Evolutionary conservation across 805 yeast species (phyloP).

Genomic region (Metschnikowia continentalis): DNA sequence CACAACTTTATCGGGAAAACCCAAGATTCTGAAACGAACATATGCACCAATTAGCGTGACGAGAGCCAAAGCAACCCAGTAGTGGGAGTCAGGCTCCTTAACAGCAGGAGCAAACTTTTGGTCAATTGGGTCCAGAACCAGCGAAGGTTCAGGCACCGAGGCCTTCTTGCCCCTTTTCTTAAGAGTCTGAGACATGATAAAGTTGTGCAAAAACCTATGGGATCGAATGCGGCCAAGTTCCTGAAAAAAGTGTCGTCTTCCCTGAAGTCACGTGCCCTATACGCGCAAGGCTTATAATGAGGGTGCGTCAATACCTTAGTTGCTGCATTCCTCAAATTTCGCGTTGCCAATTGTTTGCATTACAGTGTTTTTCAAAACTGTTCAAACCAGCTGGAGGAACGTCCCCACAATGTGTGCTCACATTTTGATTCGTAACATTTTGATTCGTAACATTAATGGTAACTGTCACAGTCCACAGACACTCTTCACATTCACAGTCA

Average conservation of each 20-base stretch:
- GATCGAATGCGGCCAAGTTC: background rate
- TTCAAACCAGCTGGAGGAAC: too few species aligned
- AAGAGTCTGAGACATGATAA: slow-evolving; percentile 25
- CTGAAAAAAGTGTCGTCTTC: background rate
- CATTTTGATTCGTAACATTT: too few species aligned
- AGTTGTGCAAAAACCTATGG: background rate
- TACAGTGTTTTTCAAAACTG: too few species aligned
- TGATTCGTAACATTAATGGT: too few species aligned
- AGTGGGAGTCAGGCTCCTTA: slow-evolving; percentile 28
- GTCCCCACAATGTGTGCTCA: too few species aligned
- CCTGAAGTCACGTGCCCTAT: background rate
- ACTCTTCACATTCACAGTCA: too few species aligned
- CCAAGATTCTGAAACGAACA: slow-evolving; percentile 58
- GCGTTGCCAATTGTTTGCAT: too few species aligned
- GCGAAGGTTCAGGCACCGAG: slow-evolving; percentile 8
- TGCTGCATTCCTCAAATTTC: too few species aligned
- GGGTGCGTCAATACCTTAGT: too few species aligned
- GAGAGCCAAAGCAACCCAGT: slow-evolving; percentile 31
- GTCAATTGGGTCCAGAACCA: slow-evolving; percentile 1
- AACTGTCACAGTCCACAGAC: too few species aligned
- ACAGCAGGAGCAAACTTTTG: background rate
- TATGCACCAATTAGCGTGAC: slow-evolving; percentile 43
- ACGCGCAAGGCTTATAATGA: slow-evolving; percentile 3
- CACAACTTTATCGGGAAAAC: slow-evolving; percentile 70
- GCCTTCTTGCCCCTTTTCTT: slow-evolving; percentile 27